Evolutionary conservation across 177 flowering plant species (phyloP), one percentile per base, ranked within the genome.

Genomic region (Tripterygium wilfordii): DNA sequence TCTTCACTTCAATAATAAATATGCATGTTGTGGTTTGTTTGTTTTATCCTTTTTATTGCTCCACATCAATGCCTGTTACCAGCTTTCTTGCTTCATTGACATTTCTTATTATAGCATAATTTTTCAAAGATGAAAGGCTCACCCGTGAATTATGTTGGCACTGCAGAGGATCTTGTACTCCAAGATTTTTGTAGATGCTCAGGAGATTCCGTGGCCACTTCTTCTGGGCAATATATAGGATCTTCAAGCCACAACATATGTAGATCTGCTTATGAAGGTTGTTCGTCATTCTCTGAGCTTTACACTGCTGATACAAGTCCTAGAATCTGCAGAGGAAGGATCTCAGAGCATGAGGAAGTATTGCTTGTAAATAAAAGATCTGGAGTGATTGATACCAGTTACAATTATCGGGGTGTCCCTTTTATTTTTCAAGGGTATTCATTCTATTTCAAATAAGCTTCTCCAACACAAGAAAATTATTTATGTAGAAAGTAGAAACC

Each of bases 401-500:
- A 41, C 37, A 56, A 35, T 30, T 24, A 45, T 53, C 45, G 45
- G 57, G 62, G 54, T 27, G 28, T 40, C 58, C 54, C 64, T 53
- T 51, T 61, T 57, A 45, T 79, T 71, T 64, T 76, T 59, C 66
- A 65, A 59, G 75, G 91, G 96, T 83, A 77, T 42, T 28, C 26
- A 36, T 50, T 22, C 14, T n/a, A n/a, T 51, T 49, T 44, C 28
- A 31, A 25, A 4, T 42, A 1, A 18, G 15, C 20, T 19, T 36
- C 22, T 32, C n/a, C n/a, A n/a, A n/a, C n/a, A n/a, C n/a, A n/a
- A n/a, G n/a, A n/a, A n/a, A n/a, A n/a, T n/a, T n/a, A n/a, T 14
- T 30, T 30, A 30, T 6, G 33, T 30, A 12, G 8, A 30, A 7
- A 30, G 12, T 30, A 30, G 12, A 30, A 7, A 30, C 33, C 7